Conservation (phyloP, 2,329 filamentous ascomycete species). For the Cercospora zeina region DNA sequence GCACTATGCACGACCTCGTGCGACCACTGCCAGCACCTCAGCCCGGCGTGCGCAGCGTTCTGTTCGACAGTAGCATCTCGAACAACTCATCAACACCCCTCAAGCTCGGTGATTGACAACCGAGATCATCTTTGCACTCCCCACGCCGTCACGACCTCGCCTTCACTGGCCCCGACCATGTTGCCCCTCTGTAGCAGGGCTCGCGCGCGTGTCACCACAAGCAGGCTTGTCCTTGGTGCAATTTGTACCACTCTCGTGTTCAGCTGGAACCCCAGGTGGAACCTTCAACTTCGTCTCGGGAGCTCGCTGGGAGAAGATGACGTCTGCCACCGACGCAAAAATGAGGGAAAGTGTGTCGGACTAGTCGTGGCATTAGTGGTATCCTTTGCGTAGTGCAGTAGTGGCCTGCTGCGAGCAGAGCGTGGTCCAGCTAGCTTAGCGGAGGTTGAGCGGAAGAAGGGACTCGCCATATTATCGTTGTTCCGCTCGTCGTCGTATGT, state of each 20-base stretch:
- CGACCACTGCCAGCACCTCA: background rate
- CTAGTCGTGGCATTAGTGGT: conserved; percentile 10
- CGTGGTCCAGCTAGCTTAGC: background rate
- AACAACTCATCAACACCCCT: background rate
- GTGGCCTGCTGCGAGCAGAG: background rate
- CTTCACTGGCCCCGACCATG: background rate
- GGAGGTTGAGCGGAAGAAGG: background rate
- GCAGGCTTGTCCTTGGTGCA: background rate
- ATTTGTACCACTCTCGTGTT: background rate
- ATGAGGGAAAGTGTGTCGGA: conserved; percentile 29
- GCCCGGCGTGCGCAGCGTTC: background rate
- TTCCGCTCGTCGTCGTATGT: background rate
- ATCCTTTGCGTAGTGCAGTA: background rate
- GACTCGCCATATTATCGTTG: conserved; percentile 8
- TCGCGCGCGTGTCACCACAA: background rate
- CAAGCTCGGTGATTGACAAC: background rate
- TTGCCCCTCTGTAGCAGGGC: background rate
- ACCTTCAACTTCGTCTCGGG: conserved; percentile 25
- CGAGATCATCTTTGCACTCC: background rate
- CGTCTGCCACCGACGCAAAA: conserved; percentile 28
- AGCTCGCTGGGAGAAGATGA: conserved; percentile 28
- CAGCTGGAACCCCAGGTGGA: conserved; percentile 21
- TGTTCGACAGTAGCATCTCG: background rate
- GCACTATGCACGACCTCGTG: background rate
- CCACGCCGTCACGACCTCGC: background rate